phyloP scores from a whole-genome alignment of 306 rosid species.

The Rosa rugosa region DNA sequence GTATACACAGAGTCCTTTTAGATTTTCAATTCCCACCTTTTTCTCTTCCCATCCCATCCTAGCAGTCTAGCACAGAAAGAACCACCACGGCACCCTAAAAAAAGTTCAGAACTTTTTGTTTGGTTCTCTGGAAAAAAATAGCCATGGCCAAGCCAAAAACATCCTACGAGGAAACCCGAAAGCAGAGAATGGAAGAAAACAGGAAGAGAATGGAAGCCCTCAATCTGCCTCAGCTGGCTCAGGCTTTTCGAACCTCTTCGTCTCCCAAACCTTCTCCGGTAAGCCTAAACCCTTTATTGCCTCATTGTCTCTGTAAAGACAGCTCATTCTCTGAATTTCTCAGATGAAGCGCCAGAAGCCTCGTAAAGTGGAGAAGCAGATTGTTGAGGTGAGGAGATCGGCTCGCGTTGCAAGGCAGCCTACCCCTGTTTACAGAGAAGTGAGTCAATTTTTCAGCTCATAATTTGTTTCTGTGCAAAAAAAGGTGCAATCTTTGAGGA shows the following conservation, averaged over 20 bases:
- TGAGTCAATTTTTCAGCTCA: slow-evolving; percentile 14
- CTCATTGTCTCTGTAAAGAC: not conserved
- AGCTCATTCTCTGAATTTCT: not conserved
- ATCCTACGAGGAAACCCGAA: slow-evolving; percentile 65
- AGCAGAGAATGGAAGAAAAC: slow-evolving; percentile 71
- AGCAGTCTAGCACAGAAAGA: not conserved
- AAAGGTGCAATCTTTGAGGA: not conserved
- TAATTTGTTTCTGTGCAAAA: not conserved
- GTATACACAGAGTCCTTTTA: not conserved
- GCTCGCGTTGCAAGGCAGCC: slow-evolving; percentile 61
- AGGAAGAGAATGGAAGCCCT: slow-evolving; percentile 75
- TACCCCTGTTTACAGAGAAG: slow-evolving; percentile 69
- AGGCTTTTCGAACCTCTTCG: slow-evolving; percentile 41
- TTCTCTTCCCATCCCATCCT: not conserved
- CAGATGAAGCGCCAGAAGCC: slow-evolving; percentile 54
- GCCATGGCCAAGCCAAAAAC: slow-evolving; percentile 28
- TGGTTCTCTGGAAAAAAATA: slow-evolving; percentile 31
- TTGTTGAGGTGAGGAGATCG: slow-evolving; percentile 65
- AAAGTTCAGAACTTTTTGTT: not conserved
- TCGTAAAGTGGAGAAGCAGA: slow-evolving; percentile 38
- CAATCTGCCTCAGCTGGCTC: slow-evolving; percentile 59
- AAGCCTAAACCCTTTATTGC: not conserved
- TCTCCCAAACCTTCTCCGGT: slow-evolving; percentile 60
- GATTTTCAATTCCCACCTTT: not conserved
- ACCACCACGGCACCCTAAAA: not conserved